phyloP scores from a whole-genome alignment of 2,329 filamentous ascomycete species.

The Sporothrix brunneoviolacea region DNA sequence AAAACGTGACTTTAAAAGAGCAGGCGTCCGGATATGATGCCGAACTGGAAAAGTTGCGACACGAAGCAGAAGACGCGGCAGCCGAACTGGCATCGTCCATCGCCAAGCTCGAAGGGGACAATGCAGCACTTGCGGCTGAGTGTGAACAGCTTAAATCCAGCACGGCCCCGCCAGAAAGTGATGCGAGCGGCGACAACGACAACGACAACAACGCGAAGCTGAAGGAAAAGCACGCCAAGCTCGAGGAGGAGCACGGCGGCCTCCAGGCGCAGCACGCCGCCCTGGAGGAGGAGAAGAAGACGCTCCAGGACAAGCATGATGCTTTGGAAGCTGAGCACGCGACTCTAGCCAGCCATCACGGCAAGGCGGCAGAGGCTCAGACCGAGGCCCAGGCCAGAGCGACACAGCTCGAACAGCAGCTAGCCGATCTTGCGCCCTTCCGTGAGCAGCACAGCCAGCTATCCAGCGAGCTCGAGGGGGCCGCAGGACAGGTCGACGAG shows the following conservation, averaged over 20 bases:
- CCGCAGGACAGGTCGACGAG: too few species aligned
- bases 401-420: conserved; percentile 1
- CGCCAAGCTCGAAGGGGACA: conserved; percentile 5
- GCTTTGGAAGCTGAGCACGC: background rate
- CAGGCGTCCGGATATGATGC: background rate
- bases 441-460: too few species aligned
- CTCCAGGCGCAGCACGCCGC: conserved; percentile 5
- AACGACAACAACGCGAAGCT: background rate
- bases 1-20: background rate
- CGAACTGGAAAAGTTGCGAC: background rate
- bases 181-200: background rate
- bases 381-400: background rate
- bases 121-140: conserved; percentile 1
- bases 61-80: background rate
- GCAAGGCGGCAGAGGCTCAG: background rate
- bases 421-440: conserved; percentile 2
- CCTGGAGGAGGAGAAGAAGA: conserved; percentile 3
- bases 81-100: background rate
- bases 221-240: background rate
- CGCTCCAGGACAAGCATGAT: background rate
- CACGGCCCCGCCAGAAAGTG: too few species aligned
- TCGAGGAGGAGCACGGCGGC: background rate
- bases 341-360: too few species aligned
- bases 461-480: too few species aligned
- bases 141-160: conserved; percentile 1